Base-by-base conservation (phyloP, 2,329 filamentous ascomycete genomes). In the Ascochyta lentis region DNA sequence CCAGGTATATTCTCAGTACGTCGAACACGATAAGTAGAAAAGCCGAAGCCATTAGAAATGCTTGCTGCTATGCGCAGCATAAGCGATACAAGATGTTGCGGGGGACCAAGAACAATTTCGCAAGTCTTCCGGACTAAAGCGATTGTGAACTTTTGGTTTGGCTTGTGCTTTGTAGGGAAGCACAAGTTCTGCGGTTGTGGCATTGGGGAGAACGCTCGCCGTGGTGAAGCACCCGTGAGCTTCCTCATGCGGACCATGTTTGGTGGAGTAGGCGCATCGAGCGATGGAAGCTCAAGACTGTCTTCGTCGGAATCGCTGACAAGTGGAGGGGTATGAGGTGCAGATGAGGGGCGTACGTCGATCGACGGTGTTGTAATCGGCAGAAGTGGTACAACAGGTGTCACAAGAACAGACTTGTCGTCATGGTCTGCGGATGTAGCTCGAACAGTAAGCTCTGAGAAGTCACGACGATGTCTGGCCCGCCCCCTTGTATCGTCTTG, bases 1-100 rank as follows among this genome's bases (percentile, higher is more conserved):
- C 76, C 68, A 2, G 76, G 74, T 15, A 76, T 74, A 49, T 68
- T 73, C 46, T 70, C 66, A 8, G 60, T 59, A 23, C 64, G 63
- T 13, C 67, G 64, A 13, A 76, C 58, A 12, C 69, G 68, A 51
- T 74, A 76, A 3, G 72, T 72, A 40, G 66, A 67, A 53, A 72
- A 72, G 31, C 69, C 66, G 42, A 73, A 71, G 4, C 80, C 80
- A 41, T 76, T 76, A 1, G 87, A 84, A 59, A 96, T 91, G 59
- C 85, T 87, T 0, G 90, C 88, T 0, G 92, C 91, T 53, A 96
- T 91, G 52, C 87, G 86, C 4, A 96, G 83, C 82, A 96, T 92
- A 37, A 96, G 80, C 24, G 86, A 82, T 33, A 96, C 84, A 2
- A 96, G 83, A 65, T 93, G 86, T 31, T 88, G 85, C 0, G 93